These are phyloP conservation scores for Boehmeria nivea DNA, from an alignment of 306 rosid genomes.

Conservation along the genomic window DNA sequence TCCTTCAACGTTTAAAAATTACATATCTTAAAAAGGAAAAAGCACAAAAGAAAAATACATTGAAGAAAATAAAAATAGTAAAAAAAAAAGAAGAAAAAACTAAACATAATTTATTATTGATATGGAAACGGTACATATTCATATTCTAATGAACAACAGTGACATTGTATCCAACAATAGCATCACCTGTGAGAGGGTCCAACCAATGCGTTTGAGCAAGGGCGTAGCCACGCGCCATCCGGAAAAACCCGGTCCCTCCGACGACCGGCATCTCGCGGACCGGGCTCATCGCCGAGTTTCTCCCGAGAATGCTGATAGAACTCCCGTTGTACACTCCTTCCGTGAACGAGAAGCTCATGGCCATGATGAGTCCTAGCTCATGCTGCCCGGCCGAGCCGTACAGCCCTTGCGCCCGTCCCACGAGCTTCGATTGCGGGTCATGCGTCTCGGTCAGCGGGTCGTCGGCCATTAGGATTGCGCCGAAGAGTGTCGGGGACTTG, in stretches of 20 bases:
- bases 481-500: constrained; percentile 45
- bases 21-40: no score
- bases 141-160: constrained; percentile 48
- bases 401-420: constrained; percentile 78
- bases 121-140: no score
- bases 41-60: no score
- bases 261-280: constrained; percentile 74
- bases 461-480: constrained; percentile 55
- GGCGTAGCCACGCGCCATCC: constrained; percentile 72
- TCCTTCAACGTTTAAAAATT: no score
- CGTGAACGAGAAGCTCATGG: constrained; percentile 45
- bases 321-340: constrained; percentile 54
- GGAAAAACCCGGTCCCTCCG: constrained; percentile 74
- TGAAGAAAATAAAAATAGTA: no score
- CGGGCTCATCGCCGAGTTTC: constrained; percentile 37
- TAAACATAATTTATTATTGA: no score
- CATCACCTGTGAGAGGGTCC: constrained; percentile 48
- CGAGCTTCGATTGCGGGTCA: constrained; percentile 57
- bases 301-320: constrained; percentile 55
- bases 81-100: not conserved
- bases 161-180: constrained; percentile 69
- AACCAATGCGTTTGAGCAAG: constrained; percentile 50
- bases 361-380: constrained; percentile 58
- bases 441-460: constrained; percentile 65
- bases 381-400: constrained; percentile 59